Percentiles rank a stretch among this genome's conserved stretches.
These are phyloP conservation scores for Aureobasidium melanogenum DNA, from an alignment of 2,329 filamentous ascomycete species.

Conservation along the genomic window DNA sequence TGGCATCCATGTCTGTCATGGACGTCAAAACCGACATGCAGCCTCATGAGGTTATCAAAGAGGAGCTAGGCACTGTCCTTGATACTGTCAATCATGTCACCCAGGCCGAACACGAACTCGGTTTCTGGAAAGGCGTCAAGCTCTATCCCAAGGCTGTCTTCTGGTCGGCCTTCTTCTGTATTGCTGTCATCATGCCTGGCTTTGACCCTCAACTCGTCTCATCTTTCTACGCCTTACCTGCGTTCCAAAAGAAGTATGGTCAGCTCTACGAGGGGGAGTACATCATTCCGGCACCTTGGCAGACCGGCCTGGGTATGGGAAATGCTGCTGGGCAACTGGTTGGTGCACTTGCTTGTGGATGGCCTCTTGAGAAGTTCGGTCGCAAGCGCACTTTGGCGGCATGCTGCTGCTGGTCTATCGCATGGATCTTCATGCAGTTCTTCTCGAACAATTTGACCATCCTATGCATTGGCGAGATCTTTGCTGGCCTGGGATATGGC, in stretches of 20 bases:
- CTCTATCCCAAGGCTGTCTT: not conserved
- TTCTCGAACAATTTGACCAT: not conserved
- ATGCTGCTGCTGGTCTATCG: not conserved
- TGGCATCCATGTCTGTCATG: not conserved
- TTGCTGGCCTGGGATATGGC: not conserved
- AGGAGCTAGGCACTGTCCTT: not conserved
- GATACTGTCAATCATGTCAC: not conserved
- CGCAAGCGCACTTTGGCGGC: not conserved
- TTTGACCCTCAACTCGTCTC: not conserved
- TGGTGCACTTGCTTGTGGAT: not conserved
- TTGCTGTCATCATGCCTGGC: not conserved
- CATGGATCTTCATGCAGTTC: constrained; percentile 2
- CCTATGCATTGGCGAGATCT: not conserved
- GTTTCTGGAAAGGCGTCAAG: not conserved
- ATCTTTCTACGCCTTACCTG: not conserved
- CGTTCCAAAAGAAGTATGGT: not conserved
- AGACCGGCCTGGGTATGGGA: not conserved
- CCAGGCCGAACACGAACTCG: not conserved
- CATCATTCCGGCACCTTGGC: not conserved
- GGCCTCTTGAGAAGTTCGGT: not conserved
- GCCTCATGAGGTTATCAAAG: not conserved
- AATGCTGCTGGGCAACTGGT: not conserved
- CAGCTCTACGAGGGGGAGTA: not conserved
- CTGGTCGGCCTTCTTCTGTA: not conserved
- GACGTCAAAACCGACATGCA: not conserved